Evolutionary conservation across 768 basidiomycete species (phyloP).

Genomic region (Lentinula edodes): DNA sequence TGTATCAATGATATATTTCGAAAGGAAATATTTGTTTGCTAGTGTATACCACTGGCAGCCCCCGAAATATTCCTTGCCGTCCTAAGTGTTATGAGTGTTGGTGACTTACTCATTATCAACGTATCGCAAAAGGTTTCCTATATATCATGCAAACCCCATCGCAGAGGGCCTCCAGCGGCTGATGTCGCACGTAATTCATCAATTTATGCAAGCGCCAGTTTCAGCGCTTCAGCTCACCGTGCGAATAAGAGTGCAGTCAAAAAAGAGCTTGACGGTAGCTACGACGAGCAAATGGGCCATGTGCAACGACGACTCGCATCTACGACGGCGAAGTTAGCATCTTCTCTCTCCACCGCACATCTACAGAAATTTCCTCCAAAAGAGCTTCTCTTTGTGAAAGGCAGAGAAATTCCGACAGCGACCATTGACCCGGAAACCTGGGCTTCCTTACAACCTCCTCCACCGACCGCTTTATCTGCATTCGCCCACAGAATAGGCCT

Average conservation of each 20-base stretch:
- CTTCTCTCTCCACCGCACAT: conserved; percentile 50
- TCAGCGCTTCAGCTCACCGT: too few relatives aligned
- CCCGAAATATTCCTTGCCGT: too few relatives aligned
- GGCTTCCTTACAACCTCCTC: conserved; percentile 68
- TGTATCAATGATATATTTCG: too few relatives aligned
- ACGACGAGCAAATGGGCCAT: conserved; percentile 7
- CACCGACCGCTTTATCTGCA: conserved; percentile 64
- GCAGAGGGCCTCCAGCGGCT: too few relatives aligned
- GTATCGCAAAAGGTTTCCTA: too few relatives aligned
- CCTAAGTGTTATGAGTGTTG: too few relatives aligned
- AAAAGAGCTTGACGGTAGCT: neutral
- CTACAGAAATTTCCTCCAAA: conserved; percentile 58
- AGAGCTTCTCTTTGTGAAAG: conserved; percentile 34
- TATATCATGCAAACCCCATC: too few relatives aligned
- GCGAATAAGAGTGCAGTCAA: neutral
- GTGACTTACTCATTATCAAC: too few relatives aligned
- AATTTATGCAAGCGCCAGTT: too few relatives aligned
- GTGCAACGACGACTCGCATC: conserved; percentile 5
- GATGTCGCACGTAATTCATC: too few relatives aligned
- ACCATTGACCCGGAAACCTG: conserved; percentile 61
- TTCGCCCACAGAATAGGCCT: conserved; percentile 77
- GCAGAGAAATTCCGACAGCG: conserved; percentile 28
- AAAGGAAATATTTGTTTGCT: too few relatives aligned
- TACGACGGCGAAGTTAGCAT: conserved; percentile 4
- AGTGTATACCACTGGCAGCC: too few relatives aligned